Evolutionary conservation across 805 yeast genomes (phyloP).

Genomic region (Cephaloascus fragrans): DNA sequence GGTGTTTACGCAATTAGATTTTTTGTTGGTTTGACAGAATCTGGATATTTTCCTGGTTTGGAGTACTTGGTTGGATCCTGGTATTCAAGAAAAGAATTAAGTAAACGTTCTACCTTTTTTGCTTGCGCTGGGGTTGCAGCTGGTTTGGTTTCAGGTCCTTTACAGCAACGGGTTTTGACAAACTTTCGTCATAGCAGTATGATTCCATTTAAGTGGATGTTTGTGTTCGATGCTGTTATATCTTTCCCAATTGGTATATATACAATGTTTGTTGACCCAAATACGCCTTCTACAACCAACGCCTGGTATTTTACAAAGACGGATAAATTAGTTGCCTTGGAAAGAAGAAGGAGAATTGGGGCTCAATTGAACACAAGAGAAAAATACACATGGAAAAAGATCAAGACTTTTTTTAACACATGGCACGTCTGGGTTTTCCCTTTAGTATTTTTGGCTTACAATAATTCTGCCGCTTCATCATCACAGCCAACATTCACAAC

Average conservation of each 20-base stretch:
- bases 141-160: slow-evolving; percentile 24
- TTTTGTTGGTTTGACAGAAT: slow-evolving; percentile 32
- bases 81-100: slow-evolving; percentile 21
- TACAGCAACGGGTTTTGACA: slow-evolving; percentile 21
- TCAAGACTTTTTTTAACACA: slow-evolving; percentile 31
- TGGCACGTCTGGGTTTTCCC: slow-evolving; percentile 43
- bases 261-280: slow-evolving; percentile 33
- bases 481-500: slow-evolving; percentile 26
- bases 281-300: slow-evolving; percentile 33
- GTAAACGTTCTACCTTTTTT: slow-evolving; percentile 24
- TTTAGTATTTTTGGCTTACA: slow-evolving; percentile 21
- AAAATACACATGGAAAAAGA: slow-evolving; percentile 27
- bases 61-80: slow-evolving; percentile 39
- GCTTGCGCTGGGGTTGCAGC: slow-evolving; percentile 24
- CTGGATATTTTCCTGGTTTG: slow-evolving; percentile 48
- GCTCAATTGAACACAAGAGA: slow-evolving; percentile 31
- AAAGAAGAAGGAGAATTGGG: slow-evolving; percentile 30
- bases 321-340: slow-evolving; percentile 36
- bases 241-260: slow-evolving; percentile 27
- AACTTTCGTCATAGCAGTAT: slow-evolving; percentile 8
- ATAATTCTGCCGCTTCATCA: slow-evolving; percentile 20
- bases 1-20: slow-evolving; percentile 23
- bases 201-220: slow-evolving; percentile 35
- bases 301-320: slow-evolving; percentile 31
- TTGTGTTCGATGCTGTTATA: slow-evolving; percentile 32